phyloP scores from a whole-genome alignment of 768 basidiomycete genomes.

The Lactarius akahatsu region DNA sequence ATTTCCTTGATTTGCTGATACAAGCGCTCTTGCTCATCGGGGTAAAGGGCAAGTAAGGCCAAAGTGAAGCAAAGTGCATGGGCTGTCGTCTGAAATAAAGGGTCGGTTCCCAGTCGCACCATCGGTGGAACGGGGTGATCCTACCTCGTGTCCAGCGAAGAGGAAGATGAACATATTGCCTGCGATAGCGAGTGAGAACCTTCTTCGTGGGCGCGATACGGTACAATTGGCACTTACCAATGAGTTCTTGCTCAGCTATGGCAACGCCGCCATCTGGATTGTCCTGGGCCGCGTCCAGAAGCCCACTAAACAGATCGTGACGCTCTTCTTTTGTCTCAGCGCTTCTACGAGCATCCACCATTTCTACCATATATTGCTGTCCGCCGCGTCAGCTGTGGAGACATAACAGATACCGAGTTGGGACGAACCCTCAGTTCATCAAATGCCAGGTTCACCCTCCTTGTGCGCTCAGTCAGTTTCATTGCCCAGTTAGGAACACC shows the following conservation, averaged over 20 bases:
- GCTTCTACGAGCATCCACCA: conserved; percentile 29
- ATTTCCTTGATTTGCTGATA: conserved; percentile 39
- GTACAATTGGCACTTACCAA: conserved; percentile 15
- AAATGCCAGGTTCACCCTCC: conserved; percentile 40
- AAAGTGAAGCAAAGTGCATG: conserved; percentile 42
- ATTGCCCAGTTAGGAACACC: conserved; percentile 43
- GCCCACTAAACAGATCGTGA: conserved; percentile 33
- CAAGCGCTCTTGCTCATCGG: conserved; percentile 43
- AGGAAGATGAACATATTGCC: conserved; percentile 37
- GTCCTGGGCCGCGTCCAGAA: conserved; percentile 29
- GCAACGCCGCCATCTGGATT: conserved; percentile 21
- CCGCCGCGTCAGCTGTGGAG: not conserved
- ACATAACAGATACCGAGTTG: not conserved
- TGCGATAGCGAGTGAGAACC: not conserved
- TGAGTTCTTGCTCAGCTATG: conserved; percentile 31
- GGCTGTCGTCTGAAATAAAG: conserved; percentile 37
- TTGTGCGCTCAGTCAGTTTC: conserved; percentile 38
- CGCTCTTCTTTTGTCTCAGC: conserved; percentile 27
- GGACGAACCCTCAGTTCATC: conserved; percentile 44
- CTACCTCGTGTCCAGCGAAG: conserved; percentile 38
- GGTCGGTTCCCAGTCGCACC: not conserved
- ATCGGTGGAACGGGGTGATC: not conserved
- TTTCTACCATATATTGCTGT: conserved; percentile 34
- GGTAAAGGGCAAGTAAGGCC: conserved; percentile 44
- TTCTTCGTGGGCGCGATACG: not conserved